Percentiles rank a stretch among this genome's conserved stretches.
These are phyloP conservation scores for Stagonosporopsis vannaccii DNA, from an alignment of 2,329 filamentous ascomycete species.

Conservation along the genomic window DNA sequence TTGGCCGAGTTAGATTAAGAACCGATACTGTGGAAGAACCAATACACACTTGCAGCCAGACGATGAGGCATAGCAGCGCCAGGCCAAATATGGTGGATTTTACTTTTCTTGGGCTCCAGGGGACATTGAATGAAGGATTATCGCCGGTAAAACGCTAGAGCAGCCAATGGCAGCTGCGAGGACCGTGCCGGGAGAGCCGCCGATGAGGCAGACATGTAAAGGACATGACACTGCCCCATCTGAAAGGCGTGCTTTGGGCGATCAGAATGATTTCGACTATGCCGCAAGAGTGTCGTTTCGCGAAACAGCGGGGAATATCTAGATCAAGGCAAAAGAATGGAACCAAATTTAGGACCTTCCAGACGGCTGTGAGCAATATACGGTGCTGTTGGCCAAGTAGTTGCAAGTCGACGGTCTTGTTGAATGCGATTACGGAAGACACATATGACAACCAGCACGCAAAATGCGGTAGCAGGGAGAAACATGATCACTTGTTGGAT, in stretches of 20 bases:
- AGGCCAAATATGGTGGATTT: constrained; percentile 1
- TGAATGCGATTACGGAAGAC: background rate
- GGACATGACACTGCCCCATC: constrained; percentile 11
- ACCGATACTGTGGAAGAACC: constrained; percentile 7
- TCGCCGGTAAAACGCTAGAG: background rate
- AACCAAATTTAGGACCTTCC: constrained; percentile 1
- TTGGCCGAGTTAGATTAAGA: constrained; percentile 12
- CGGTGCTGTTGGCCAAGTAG: background rate
- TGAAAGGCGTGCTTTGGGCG: constrained; percentile 2
- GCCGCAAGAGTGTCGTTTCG: background rate
- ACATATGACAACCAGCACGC: no score
- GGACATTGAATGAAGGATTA: background rate
- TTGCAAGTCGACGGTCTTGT: background rate
- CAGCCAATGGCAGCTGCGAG: background rate
- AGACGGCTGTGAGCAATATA: background rate
- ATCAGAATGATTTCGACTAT: background rate
- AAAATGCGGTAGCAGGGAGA: no score
- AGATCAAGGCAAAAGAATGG: background rate
- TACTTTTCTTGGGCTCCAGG: constrained; percentile 3
- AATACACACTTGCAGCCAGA: constrained; percentile 15
- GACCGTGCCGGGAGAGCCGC: background rate
- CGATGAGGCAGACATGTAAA: background rate
- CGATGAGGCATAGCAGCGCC: constrained; percentile 1
- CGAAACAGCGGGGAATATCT: background rate
- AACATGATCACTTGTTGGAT: no score